Evolutionary conservation across 345 rosid species (phyloP), one percentile per base, ranked within the genome.

Genomic region (Cochlearia excelsa): DNA sequence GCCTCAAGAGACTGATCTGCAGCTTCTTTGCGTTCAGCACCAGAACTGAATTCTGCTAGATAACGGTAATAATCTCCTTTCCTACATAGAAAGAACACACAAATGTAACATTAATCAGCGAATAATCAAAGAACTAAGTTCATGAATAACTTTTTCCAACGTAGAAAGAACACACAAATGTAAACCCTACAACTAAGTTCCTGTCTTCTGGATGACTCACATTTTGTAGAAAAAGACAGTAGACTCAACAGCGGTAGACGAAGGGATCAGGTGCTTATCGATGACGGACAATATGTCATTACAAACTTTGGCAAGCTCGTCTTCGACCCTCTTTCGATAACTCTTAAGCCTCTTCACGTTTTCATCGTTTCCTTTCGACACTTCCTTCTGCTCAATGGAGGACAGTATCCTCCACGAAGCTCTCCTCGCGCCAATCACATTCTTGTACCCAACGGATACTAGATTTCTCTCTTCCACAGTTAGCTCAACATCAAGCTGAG

Each of bases 341-440:
- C 37, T 80, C 52, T 70, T 75, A 66, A 81, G 78, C 74, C 78
- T 59, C 74, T 73, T 77, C 35, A 67, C 86, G 44, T 77, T 75
- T 4, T 42, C 62, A 8, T 81, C 81, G 30, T 77, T 79, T 16
- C 86, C 86, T 46, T 72, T 81, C 0, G 81, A 69, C 45, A 75
- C 87, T 68, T 82, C 90, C 69, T 84, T 84, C 77, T 80, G 87
- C 74, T 82, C 90, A 4, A 84, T 78, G 31, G 90, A 80, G 1
- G 84, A 84, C 30, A 84, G 56, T 33, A 84, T 81, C 57, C 90
- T 67, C 90, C 85, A 81, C 2, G 84, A 81, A 5, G 90, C 87
- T 57, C 90, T 73, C 59, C 87, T 73, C 0, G 83, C 80, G 2
- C 90, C 90, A 16, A 84, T 76, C 71, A 82, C 85, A 65, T 84